Percentiles rank a stretch among this genome's conserved stretches.
Conservation (phyloP, 2,329 filamentous ascomycete species). For the Albophoma yamanashiensis region DNA sequence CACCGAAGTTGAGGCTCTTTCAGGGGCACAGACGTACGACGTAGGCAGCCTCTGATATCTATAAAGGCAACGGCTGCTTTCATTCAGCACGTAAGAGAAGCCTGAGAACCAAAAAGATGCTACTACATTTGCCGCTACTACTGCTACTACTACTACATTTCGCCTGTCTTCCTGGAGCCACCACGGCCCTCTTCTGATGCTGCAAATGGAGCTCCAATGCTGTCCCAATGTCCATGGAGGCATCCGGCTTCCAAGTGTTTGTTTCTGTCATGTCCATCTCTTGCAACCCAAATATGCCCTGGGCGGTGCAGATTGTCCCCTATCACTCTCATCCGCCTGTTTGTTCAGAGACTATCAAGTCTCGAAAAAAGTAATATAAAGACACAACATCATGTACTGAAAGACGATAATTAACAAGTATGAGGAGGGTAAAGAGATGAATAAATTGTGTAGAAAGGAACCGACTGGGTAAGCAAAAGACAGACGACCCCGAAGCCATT, state of each 20-base stretch:
- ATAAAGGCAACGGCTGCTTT: neutral
- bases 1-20: neutral
- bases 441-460: slow-evolving; percentile 4
- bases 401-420: slow-evolving; percentile 20
- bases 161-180: neutral
- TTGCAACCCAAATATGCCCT: neutral
- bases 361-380: slow-evolving; percentile 1
- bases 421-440: slow-evolving; percentile 1
- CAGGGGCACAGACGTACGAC: neutral
- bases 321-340: neutral
- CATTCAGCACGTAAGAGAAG: no score
- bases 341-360: neutral
- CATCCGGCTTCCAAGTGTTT: neutral
- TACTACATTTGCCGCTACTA: neutral
- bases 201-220: neutral
- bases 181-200: neutral
- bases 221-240: neutral
- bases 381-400: slow-evolving; percentile 19
- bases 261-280: neutral
- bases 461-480: slow-evolving; percentile 10
- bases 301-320: neutral
- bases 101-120: neutral
- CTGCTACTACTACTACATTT: neutral
- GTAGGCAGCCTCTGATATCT: neutral
- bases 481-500: slow-evolving; percentile 20